Percentiles rank a stretch among this genome's conserved stretches.
Evolutionary conservation across 164 flowering plant species (phyloP).

Genomic region (Protea cynaroides): DNA sequence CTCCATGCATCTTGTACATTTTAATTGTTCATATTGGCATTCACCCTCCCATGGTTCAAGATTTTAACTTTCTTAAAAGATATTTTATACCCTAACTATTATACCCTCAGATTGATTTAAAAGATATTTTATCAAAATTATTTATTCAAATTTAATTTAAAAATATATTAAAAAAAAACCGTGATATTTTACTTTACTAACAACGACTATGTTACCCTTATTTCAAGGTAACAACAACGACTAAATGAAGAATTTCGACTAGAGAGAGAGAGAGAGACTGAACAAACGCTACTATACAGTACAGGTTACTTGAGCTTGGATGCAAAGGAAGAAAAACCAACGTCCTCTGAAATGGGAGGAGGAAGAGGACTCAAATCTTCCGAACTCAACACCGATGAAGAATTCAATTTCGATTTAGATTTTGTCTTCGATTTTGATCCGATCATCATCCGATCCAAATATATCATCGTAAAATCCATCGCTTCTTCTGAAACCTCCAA

Average conservation of each 20-base stretch:
- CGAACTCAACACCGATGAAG: conserved; percentile 68
- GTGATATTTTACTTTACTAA: too few species aligned
- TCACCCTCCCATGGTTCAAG: too few species aligned
- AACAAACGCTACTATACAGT: too few species aligned
- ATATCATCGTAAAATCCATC: conserved; percentile 52
- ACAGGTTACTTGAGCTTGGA: conserved; percentile 65
- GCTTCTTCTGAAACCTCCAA: conserved; percentile 5
- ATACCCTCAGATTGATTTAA: too few species aligned
- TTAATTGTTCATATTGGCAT: too few species aligned
- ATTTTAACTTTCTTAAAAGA: too few species aligned
- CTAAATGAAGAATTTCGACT: background rate
- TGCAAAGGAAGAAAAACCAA: conserved; percentile 37
- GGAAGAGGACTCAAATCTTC: conserved; percentile 71
- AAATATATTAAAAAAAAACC: too few species aligned
- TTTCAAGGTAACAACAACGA: background rate
- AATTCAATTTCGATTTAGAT: conserved; percentile 60
- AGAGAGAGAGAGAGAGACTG: too few species aligned
- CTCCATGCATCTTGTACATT: too few species aligned
- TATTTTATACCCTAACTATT: too few species aligned
- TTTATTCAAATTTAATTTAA: too few species aligned
- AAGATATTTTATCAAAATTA: too few species aligned
- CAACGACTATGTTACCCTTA: conserved; percentile 7
- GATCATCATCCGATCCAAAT: conserved; percentile 46
- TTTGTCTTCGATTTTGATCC: conserved; percentile 25
- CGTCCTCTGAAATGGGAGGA: conserved; percentile 42